phyloP scores from a whole-genome alignment of 768 basidiomycete species.

The Serendipita indica region DNA sequence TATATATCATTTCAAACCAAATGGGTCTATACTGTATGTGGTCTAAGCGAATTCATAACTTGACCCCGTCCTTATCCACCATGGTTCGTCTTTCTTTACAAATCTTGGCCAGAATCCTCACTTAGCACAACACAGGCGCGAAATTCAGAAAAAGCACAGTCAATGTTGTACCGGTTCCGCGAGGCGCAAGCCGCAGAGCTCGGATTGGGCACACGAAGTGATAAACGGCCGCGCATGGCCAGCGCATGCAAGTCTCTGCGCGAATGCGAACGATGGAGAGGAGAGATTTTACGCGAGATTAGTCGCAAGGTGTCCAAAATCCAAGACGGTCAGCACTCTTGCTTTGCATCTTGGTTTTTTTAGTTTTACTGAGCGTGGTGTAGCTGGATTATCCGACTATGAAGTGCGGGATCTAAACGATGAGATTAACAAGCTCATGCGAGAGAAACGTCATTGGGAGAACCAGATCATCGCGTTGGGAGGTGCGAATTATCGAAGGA shows the following conservation, averaged over 20 bases:
- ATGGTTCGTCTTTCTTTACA: not conserved
- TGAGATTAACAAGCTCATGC: constrained; percentile 89
- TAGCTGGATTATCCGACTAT: constrained; percentile 88
- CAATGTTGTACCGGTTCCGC: constrained; percentile 88
- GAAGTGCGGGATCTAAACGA: constrained; percentile 94
- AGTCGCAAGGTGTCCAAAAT: constrained; percentile 96
- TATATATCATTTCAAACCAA: no score
- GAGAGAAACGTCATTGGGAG: constrained; percentile 96
- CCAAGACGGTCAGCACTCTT: constrained; percentile 62
- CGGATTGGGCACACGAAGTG: constrained; percentile 69
- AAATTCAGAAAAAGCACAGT: constrained; percentile 97
- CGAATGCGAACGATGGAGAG: constrained; percentile 92
- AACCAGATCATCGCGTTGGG: constrained; percentile 93
- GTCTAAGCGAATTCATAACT: not conserved
- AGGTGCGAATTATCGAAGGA: constrained; percentile 89
- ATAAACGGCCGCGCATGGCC: constrained; percentile 85
- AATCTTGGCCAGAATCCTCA: not conserved
- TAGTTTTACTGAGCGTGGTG: not conserved
- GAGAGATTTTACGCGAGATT: constrained; percentile 88
- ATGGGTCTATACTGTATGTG: no score
- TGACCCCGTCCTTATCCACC: not conserved
- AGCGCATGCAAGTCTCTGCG: constrained; percentile 79
- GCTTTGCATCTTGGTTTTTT: not conserved
- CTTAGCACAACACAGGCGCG: constrained; percentile 46
- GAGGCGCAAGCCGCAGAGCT: constrained; percentile 94